A percentile compares a stretch with the other conserved stretches of the same genome.
Evolutionary conservation across 805 yeast genomes (phyloP).

Genomic region (Kuraishia piskuri): DNA sequence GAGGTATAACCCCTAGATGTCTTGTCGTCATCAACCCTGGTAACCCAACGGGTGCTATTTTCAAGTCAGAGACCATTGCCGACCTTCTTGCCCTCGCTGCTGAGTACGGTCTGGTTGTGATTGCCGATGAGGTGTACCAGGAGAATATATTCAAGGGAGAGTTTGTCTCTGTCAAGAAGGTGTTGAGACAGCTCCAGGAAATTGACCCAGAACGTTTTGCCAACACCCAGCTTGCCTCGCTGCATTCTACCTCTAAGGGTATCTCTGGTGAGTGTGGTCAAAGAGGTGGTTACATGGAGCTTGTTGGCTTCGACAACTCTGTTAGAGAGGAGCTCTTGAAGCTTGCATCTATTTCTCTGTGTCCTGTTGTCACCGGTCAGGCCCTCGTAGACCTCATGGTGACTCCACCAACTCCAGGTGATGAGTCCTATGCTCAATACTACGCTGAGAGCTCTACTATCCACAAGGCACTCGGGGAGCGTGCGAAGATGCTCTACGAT

Average conservation of each 20-base stretch:
- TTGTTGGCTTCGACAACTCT: conserved; percentile 68
- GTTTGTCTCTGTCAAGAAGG: conserved; percentile 79
- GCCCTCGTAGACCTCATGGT: conserved; percentile 89
- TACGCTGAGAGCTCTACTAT: conserved; percentile 53
- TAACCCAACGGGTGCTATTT: conserved; percentile 92
- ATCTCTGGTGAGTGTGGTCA: conserved; percentile 98
- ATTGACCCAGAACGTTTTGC: conserved; percentile 42
- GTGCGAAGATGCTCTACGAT: conserved; percentile 57
- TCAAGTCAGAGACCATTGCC: conserved; percentile 55
- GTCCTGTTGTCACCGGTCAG: conserved; percentile 95
- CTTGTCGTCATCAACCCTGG: conserved; percentile 96
- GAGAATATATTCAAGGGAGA: conserved; percentile 79
- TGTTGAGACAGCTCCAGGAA: conserved; percentile 54
- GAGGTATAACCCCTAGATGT: conserved; percentile 61
- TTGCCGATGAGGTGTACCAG: conserved; percentile 98
- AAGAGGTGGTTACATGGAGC: conserved; percentile 98
- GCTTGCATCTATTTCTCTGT: conserved; percentile 82
- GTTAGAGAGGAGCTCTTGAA: conserved; percentile 68
- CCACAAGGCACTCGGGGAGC: conserved; percentile 47
- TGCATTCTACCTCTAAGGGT: conserved; percentile 98
- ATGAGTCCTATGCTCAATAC: conserved; percentile 63
- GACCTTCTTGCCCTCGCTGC: conserved; percentile 76
- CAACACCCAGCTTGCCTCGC: conserved; percentile 80
- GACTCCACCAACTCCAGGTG: conserved; percentile 79
- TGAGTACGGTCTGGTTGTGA: conserved; percentile 71